Percentiles rank a stretch among this genome's conserved stretches.
Evolutionary conservation across 2,329 filamentous ascomycete species (phyloP).

Genomic region (Aspergillus jensenii): DNA sequence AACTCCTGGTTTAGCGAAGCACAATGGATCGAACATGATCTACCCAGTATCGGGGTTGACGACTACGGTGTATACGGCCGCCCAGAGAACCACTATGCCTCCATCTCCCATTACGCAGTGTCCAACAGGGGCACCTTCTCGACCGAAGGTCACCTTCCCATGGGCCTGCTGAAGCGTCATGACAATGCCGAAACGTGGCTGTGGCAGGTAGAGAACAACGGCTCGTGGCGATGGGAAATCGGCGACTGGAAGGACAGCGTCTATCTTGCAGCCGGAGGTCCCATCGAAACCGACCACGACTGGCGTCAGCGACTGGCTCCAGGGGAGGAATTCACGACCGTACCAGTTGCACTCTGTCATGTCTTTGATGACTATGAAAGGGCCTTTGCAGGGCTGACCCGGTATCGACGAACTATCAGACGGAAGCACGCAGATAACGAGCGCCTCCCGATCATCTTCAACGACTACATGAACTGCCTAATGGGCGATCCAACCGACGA

Average conservation of each 20-base stretch:
- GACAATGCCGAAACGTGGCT: slow-evolving; percentile 30
- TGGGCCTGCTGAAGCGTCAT: slow-evolving; percentile 27
- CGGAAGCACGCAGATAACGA: slow-evolving; percentile 31
- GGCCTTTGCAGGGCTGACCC: slow-evolving; percentile 29
- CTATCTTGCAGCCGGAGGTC: slow-evolving; percentile 31
- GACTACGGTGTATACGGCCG: slow-evolving; percentile 23
- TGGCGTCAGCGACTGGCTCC: slow-evolving; percentile 27
- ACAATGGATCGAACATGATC: slow-evolving; percentile 29
- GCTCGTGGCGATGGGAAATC: slow-evolving; percentile 39
- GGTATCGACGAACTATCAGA: slow-evolving; percentile 32
- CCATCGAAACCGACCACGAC: slow-evolving; percentile 27
- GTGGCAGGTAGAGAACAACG: slow-evolving; percentile 40
- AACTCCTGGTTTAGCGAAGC: slow-evolving; percentile 38
- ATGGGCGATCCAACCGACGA: slow-evolving; percentile 39
- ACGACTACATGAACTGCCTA: slow-evolving; percentile 43
- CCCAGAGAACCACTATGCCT: slow-evolving; percentile 18
- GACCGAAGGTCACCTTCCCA: slow-evolving; percentile 28
- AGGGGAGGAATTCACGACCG: slow-evolving; percentile 22
- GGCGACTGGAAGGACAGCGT: slow-evolving; percentile 36
- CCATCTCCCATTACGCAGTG: slow-evolving; percentile 21
- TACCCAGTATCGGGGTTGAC: slow-evolving; percentile 31
- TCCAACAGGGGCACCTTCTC: slow-evolving; percentile 32
- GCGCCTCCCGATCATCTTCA: slow-evolving; percentile 35
- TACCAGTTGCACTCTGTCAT: slow-evolving; percentile 25
- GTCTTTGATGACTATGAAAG: slow-evolving; percentile 21